Conservation (phyloP, 1,139 yeast genomes). For the Suhomyces terraborum region DNA sequence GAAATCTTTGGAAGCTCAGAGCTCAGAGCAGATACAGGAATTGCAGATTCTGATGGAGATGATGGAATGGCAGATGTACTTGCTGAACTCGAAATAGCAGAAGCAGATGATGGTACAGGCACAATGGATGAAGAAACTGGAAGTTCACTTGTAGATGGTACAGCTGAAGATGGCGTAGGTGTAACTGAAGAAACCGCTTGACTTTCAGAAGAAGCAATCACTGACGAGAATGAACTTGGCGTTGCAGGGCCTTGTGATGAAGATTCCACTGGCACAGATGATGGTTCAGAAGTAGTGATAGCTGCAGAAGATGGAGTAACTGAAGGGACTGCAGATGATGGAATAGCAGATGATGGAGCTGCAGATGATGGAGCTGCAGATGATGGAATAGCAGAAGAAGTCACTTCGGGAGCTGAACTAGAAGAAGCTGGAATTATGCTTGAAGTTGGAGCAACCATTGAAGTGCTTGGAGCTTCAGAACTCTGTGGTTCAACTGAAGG, state of each 20-base stretch:
- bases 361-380: neutral
- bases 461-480: conserved; percentile 2
- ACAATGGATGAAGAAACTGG: conserved; percentile 1
- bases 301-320: too few species aligned
- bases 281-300: neutral
- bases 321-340: too few species aligned
- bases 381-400: conserved; percentile 1
- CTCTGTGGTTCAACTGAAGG: conserved; percentile 2
- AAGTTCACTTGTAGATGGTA: conserved; percentile 6
- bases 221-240: neutral
- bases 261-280: neutral
- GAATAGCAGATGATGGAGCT: too few species aligned
- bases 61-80: neutral
- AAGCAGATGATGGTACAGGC: neutral
- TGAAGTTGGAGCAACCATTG: conserved; percentile 5
- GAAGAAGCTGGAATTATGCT: conserved; percentile 2
- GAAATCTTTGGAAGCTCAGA: neutral
- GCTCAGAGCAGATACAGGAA: neutral
- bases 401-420: neutral
- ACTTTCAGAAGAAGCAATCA: too few species aligned
- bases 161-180: conserved; percentile 4
- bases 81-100: neutral
- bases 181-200: neutral
- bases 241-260: neutral
- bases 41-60: neutral